phyloP scores from a whole-genome alignment of 2,329 filamentous ascomycete species.

The Aureobasidium sp. region DNA sequence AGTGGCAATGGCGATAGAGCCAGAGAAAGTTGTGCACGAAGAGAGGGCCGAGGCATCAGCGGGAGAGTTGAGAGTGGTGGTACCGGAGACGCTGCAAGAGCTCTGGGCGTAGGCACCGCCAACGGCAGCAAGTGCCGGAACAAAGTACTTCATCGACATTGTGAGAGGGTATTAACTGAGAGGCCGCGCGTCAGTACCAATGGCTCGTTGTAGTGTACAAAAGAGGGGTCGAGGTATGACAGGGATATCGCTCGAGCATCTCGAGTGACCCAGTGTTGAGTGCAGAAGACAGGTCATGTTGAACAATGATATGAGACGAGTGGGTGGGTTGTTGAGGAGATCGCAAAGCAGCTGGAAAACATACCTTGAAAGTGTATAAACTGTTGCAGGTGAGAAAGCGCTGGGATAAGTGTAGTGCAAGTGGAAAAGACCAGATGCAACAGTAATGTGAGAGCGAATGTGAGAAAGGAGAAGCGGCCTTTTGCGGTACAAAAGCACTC shows the following conservation, averaged over 20 bases:
- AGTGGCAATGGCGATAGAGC: constrained; percentile 58
- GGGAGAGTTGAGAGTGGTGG: constrained; percentile 52
- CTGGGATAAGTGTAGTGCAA: constrained; percentile 14
- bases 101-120: constrained; percentile 38
- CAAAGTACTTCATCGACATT: constrained; percentile 50
- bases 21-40: constrained; percentile 61
- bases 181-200: background rate
- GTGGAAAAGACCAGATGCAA: constrained; percentile 12
- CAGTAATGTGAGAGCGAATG: constrained; percentile 14
- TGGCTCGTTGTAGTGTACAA: background rate
- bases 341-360: background rate
- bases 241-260: too few species aligned
- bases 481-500: constrained; percentile 3
- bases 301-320: background rate
- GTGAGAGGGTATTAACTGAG: constrained; percentile 22
- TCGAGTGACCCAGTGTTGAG: background rate
- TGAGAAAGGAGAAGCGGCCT: constrained; percentile 14
- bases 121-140: constrained; percentile 50
- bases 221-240: background rate
- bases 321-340: background rate
- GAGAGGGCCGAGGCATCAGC: constrained; percentile 55
- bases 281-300: background rate
- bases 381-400: constrained; percentile 14
- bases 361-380: constrained; percentile 15
- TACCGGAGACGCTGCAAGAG: constrained; percentile 34